These are phyloP conservation scores for Benincasa hispida DNA, from an alignment of 306 rosid species.

Conservation along the genomic window DNA sequence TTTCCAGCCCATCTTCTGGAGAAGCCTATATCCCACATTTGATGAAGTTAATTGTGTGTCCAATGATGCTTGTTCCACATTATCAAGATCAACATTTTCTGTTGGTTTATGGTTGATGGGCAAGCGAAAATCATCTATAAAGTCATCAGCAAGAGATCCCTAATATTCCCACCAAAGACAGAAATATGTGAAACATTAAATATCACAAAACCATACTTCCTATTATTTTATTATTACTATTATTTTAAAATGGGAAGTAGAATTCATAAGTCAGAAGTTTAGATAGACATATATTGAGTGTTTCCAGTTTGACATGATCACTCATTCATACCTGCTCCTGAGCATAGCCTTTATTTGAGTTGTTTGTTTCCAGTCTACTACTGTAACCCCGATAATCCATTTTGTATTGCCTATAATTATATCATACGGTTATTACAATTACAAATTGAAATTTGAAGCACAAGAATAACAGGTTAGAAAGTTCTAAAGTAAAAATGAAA, in stretches of 20 bases:
- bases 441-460: neutral
- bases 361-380: slow-evolving; percentile 36
- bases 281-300: neutral
- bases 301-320: neutral
- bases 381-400: slow-evolving; percentile 50
- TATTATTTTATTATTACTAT: too few relatives aligned
- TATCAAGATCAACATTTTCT: slow-evolving; percentile 84
- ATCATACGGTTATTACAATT: neutral
- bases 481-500: neutral
- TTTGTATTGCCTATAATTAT: slow-evolving; percentile 15
- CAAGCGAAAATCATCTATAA: slow-evolving; percentile 63
- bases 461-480: neutral
- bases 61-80: slow-evolving; percentile 90
- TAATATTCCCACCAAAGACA: slow-evolving; percentile 22
- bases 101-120: slow-evolving; percentile 87
- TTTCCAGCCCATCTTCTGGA: slow-evolving; percentile 99
- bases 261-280: neutral
- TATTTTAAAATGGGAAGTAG: neutral
- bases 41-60: slow-evolving; percentile 75
- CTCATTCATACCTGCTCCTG: slow-evolving; percentile 39
- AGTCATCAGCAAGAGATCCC: slow-evolving; percentile 43
- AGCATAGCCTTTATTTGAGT: slow-evolving; percentile 26
- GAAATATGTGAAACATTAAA: neutral
- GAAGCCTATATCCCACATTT: slow-evolving; percentile 89
- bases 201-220: neutral